These are phyloP conservation scores for Tremella yokohamensis DNA, from an alignment of 768 basidiomycete species.

Conservation along the genomic window DNA sequence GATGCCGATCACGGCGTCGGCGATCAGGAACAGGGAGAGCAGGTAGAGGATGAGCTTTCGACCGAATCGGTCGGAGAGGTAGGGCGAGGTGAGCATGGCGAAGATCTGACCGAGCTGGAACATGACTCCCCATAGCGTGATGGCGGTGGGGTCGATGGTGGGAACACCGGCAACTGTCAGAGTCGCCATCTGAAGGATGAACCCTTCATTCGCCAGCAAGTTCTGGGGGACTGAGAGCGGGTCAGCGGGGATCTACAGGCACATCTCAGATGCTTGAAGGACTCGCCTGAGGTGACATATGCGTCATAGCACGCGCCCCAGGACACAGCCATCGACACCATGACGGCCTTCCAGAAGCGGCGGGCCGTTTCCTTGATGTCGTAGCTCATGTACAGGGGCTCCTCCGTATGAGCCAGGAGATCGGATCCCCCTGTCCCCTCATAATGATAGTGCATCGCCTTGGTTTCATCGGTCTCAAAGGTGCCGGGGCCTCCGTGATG, in stretches of 20 bases:
- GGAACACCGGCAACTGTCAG: neutral
- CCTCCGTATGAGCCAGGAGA: no score
- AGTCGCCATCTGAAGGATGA: neutral
- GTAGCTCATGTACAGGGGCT: neutral
- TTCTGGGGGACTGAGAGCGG: neutral
- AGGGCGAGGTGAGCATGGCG: neutral
- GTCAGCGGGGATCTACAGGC: neutral
- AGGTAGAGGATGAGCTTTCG: conserved; percentile 16
- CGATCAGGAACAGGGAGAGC: conserved; percentile 10
- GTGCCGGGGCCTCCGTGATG: no score
- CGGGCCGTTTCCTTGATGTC: neutral
- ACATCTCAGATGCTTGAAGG: conserved; percentile 6
- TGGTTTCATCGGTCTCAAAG: no score
- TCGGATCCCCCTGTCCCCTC: no score
- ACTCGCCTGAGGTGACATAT: conserved; percentile 4
- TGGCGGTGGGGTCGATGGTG: neutral
- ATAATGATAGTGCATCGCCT: no score
- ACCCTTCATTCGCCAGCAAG: neutral
- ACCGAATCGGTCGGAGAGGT: conserved; percentile 16
- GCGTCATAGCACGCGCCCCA: conserved; percentile 17
- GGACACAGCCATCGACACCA: neutral
- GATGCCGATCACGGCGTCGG: neutral
- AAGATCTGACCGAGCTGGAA: neutral
- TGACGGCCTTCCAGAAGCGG: neutral
- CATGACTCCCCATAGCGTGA: neutral